Evolutionary conservation across 1,139 yeast genomes (phyloP).

Genomic region (Kazachstania sp.): DNA sequence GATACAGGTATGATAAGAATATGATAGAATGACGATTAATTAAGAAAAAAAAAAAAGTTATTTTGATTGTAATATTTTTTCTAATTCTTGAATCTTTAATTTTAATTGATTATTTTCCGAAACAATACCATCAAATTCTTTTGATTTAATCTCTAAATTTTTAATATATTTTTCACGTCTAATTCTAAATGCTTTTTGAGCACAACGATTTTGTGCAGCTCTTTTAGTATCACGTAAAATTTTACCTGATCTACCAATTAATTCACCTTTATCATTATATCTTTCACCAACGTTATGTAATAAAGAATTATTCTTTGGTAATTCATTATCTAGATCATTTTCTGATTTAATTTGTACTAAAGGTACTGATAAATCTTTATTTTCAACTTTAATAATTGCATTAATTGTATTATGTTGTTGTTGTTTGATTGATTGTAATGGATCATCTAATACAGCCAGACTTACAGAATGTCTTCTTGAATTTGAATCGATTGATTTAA

Average conservation of each 20-base stretch:
- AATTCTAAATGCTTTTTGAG: slow-evolving; percentile 80
- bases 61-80: not conserved
- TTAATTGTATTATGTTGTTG: not conserved
- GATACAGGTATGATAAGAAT: not conserved
- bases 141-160: slow-evolving; percentile 64
- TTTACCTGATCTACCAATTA: slow-evolving; percentile 35
- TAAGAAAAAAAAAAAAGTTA: not conserved
- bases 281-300: slow-evolving; percentile 12
- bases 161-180: slow-evolving; percentile 71
- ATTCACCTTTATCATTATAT: slow-evolving; percentile 18
- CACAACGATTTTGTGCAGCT: slow-evolving; percentile 82
- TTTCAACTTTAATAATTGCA: not conserved
- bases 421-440: not conserved
- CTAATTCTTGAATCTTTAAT: not conserved
- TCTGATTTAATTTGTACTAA: not conserved
- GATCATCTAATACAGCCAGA: slow-evolving; percentile 1
- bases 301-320: not conserved
- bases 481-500: slow-evolving; percentile 1
- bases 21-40: not conserved
- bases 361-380: not conserved
- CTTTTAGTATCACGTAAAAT: slow-evolving; percentile 61
- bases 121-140: slow-evolving; percentile 49
- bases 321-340: not conserved
- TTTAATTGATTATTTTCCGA: slow-evolving; percentile 12
- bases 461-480: slow-evolving; percentile 7